These are phyloP conservation scores for Neurospora sp. DNA, from an alignment of 495 filamentous ascomycete genomes.

Conservation along the genomic window DNA sequence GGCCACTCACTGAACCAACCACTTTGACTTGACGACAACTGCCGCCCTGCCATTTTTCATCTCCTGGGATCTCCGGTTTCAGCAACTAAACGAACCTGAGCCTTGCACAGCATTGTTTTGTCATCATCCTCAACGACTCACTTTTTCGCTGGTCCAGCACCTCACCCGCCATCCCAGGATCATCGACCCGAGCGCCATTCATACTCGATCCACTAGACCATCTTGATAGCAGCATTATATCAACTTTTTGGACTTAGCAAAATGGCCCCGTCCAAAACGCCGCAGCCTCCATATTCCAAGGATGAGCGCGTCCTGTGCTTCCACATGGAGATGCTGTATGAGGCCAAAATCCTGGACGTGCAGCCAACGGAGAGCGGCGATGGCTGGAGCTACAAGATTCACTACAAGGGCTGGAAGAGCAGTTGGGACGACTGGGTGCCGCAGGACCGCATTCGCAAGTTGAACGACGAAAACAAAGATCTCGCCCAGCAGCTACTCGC, in stretches of 20 bases:
- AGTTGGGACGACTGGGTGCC: slow-evolving; percentile 99
- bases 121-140: neutral
- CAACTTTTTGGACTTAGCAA: neutral
- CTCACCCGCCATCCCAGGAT: neutral
- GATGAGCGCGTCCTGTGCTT: slow-evolving; percentile 96
- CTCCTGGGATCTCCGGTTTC: neutral
- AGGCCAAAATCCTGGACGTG: slow-evolving; percentile 86
- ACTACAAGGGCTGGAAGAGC: slow-evolving; percentile 99
- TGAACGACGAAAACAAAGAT: slow-evolving; percentile 86
- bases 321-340: slow-evolving; percentile 91
- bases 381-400: slow-evolving; percentile 75
- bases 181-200: neutral
- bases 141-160: neutral
- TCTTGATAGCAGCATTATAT: neutral
- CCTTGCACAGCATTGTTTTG: neutral
- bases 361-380: slow-evolving; percentile 59
- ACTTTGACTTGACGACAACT: neutral
- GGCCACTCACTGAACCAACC: neutral
- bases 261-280: slow-evolving; percentile 33
- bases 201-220: neutral
- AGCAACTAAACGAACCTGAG: neutral
- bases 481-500: slow-evolving; percentile 58
- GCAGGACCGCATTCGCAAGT: slow-evolving; percentile 86
- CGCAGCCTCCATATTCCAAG: slow-evolving; percentile 56
- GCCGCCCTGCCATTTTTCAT: neutral